Evolutionary conservation across 768 basidiomycete species (phyloP).

Genomic region (Boletales sp.): DNA sequence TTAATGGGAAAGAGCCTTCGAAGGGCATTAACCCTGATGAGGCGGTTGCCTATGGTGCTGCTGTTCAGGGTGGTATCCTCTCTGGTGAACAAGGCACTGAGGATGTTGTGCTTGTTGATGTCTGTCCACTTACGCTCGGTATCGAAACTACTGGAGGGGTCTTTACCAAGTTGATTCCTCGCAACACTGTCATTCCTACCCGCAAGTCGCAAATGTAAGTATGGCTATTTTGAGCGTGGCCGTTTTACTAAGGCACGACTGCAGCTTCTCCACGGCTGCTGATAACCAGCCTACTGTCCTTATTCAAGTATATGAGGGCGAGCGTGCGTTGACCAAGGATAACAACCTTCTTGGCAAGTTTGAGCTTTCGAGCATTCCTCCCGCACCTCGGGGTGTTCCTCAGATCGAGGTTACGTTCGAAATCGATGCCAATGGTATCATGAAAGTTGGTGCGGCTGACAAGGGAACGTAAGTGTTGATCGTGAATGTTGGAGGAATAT

Average conservation of each 20-base stretch:
- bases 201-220: constrained; percentile 90
- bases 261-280: constrained; percentile 73
- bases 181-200: constrained; percentile 98
- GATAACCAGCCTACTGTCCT: constrained; percentile 94
- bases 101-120: constrained; percentile 93
- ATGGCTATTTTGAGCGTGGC: background rate
- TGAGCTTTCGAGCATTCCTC: constrained; percentile 88
- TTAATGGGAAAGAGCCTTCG: constrained; percentile 93
- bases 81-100: constrained; percentile 89
- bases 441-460: constrained; percentile 90
- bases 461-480: constrained; percentile 76
- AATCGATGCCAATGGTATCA: constrained; percentile 92
- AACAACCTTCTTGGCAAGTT: constrained; percentile 98
- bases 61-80: constrained; percentile 97
- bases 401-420: constrained; percentile 98
- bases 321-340: constrained; percentile 96
- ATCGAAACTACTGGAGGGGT: constrained; percentile 99
- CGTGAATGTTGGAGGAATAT: background rate
- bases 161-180: constrained; percentile 94
- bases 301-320: constrained; percentile 97
- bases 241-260: background rate
- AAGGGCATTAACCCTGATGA: constrained; percentile 99
- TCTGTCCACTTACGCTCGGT: constrained; percentile 95
- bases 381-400: constrained; percentile 93
- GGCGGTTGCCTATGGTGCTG: constrained; percentile 98